Evolutionary conservation across 2,329 filamentous ascomycete genomes (phyloP), one percentile per base, ranked within the genome.

Genomic region (Davidsoniella australis): DNA sequence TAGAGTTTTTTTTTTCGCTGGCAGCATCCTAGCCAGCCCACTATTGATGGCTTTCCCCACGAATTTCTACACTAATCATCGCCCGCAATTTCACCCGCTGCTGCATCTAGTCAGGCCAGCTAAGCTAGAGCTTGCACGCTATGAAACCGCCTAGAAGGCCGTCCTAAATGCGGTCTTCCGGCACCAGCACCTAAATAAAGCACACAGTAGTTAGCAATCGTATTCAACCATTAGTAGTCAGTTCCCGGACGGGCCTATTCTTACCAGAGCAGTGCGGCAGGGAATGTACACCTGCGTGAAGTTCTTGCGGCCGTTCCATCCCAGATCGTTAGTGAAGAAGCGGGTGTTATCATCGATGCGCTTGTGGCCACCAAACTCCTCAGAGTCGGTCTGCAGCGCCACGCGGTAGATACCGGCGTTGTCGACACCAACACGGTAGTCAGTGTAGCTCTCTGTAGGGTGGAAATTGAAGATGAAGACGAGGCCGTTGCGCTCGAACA

Each of bases 391-490:
- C 63, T 89, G 86, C 41, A 98, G 70, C 3, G 94, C 80, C 49
- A 94, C 78, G 49, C 77, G 75, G 65, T 98, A 98, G 1, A 85
- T 94, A 38, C 91, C 91, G 3, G 82, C 67, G 17, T 77, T 70
- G 47, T 96, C 86, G 38, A 98, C 73, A 16, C 91, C 91, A 43
- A 98, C 81, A 37, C 89, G 78, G 63, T 95, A 98, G 65, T 96
- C 91, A 9, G 81, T 80, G 66, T 83, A 98, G 64, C 86, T 94
- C 56, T 81, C 68, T 24, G 75, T 76, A 0, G 85, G 79, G 62
- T 96, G 80, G 72, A 96, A 95, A 67, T 98, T 98, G 73, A 98
- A 96, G 58, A 95, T 74, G 71, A 88, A 98, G 9, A 98, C 70
- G 52, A 94, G 68, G 0, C 88, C 88, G 1, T 79, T 91, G 29